A percentile compares a stretch with the other conserved stretches of the same genome.
Conservation (phyloP, 441 rosid genomes). For the Eutrema salsugineum region DNA sequence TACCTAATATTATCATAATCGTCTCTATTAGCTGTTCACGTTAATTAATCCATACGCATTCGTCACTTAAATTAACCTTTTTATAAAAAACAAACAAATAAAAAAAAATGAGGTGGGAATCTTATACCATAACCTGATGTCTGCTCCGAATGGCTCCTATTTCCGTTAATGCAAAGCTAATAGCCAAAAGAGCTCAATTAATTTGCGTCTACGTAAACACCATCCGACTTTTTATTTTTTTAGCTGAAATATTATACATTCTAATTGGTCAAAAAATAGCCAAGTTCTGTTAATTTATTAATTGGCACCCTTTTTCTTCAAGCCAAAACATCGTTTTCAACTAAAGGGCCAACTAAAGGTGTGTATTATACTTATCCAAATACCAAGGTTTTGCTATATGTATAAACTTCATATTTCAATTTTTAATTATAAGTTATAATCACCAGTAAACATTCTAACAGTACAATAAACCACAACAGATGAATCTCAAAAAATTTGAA, state of each 20-base stretch:
- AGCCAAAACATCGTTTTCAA: conserved; percentile 30
- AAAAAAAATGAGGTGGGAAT: conserved; percentile 5
- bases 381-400: background rate
- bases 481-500: background rate
- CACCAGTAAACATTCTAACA: background rate
- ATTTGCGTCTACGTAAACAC: conserved; percentile 16
- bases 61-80: conserved; percentile 6
- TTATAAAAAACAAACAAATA: conserved; percentile 2
- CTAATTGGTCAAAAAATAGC: background rate
- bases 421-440: background rate
- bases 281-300: conserved; percentile 20
- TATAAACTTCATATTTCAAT: background rate
- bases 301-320: background rate
- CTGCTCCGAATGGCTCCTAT: conserved; percentile 6
- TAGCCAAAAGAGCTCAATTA: background rate
- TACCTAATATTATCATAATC: conserved; percentile 26
- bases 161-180: conserved; percentile 6
- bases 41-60: conserved; percentile 25
- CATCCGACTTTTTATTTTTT: background rate
- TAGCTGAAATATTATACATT: conserved; percentile 10
- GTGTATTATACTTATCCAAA: conserved; percentile 18
- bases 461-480: background rate
- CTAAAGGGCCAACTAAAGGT: conserved; percentile 3
- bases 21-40: conserved; percentile 27
- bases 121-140: conserved; percentile 23